These are phyloP conservation scores for Populus simonii DNA, from an alignment of 345 rosid species.

Conservation along the genomic window DNA sequence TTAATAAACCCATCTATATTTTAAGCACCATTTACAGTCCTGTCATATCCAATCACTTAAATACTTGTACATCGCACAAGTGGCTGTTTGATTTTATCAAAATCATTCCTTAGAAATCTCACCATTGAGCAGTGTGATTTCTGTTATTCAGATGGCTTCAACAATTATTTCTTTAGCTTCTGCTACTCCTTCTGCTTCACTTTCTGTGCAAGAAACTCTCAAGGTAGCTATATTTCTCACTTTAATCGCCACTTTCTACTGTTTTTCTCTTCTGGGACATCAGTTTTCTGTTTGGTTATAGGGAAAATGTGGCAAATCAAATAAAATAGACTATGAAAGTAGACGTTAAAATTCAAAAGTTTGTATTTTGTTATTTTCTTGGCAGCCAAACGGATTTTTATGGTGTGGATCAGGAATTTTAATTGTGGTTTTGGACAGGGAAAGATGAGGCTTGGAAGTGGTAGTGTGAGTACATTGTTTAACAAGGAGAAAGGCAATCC, in stretches of 20 bases:
- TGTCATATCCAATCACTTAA: neutral
- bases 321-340: neutral
- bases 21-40: neutral
- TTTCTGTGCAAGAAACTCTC: constrained; percentile 43
- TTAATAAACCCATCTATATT: neutral
- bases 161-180: constrained; percentile 57
- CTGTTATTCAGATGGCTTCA: constrained; percentile 55
- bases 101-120: neutral
- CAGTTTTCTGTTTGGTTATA: neutral
- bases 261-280: neutral
- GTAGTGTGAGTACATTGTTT: constrained; percentile 22
- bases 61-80: neutral
- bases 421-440: constrained; percentile 35
- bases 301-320: neutral
- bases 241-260: neutral
- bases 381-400: neutral
- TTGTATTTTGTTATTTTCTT: constrained; percentile 1
- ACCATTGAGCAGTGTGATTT: neutral
- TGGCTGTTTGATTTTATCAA: neutral
- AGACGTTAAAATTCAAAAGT: neutral
- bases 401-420: constrained; percentile 4
- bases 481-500: constrained; percentile 33
- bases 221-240: constrained; percentile 43
- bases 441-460: constrained; percentile 55
- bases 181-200: constrained; percentile 43